Evolutionary conservation across 176 grass and related monocot genomes (phyloP), one percentile per base, ranked within the genome.

Genomic region (Triticum dicoccoides): DNA sequence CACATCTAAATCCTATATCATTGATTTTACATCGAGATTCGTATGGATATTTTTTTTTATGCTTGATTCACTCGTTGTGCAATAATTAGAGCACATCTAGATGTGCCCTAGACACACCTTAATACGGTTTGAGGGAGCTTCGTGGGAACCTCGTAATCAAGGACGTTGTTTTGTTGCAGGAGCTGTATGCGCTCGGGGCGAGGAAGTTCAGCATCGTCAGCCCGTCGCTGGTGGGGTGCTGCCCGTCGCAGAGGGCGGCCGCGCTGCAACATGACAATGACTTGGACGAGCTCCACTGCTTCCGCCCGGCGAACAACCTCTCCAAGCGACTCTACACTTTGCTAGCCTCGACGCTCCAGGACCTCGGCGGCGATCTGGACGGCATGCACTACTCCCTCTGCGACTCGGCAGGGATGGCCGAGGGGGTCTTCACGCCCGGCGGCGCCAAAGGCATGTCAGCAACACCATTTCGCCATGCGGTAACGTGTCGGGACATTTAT

Each of bases 321-420:
- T 67, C 89, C 18, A 14, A 1, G 38, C 61, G 29, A 18, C 25
- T 91, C 2, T 83, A 87, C 82, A 72, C 65, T 3, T 69, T 69
- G 73, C 2, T 88, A 0, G 12, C 0, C 24, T 38, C 78, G 18
- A 78, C 83, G 80, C 61, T 94, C 8, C 3, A 52, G 24, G 82
- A 59, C 8, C 87, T 94, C 12, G 32, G 32, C 12, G 0, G 0
- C 20, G 61, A 41, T 5, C 52, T 92, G 21, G 70, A 79, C 15
- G 74, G 76, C 61, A 88, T 94, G 87, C 87, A 61, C 33, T 94
- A 92, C 78, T 84, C 89, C 54, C 34, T 94, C 63, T 69, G 33
- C 33, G 65, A 89, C 51, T 72, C 82, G 0, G 73, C 82, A 67
- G 3, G 47, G 4, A 65, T 94, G 61, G 33, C 56, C 73, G 15